Conservation (phyloP, 2,329 filamentous ascomycete species). For the Penicillium capsulatum region DNA sequence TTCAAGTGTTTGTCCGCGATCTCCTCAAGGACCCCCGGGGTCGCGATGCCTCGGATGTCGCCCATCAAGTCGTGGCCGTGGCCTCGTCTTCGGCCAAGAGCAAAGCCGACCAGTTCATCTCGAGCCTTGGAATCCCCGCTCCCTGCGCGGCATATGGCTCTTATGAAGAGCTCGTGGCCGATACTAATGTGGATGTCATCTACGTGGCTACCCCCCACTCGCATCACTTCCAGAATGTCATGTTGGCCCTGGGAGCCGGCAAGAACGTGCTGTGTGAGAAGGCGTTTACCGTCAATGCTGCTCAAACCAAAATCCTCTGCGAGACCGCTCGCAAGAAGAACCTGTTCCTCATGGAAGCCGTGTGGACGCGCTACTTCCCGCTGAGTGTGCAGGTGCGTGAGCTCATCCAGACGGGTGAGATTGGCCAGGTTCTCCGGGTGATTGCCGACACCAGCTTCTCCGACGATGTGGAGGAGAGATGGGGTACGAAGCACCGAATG, state of each 20-base stretch:
- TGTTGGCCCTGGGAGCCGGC: conserved; percentile 75
- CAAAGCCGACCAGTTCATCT: conserved; percentile 68
- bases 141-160: conserved; percentile 71
- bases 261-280: conserved; percentile 92
- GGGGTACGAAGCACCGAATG: conserved; percentile 66
- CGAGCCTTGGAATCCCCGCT: conserved; percentile 63
- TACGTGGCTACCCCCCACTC: conserved; percentile 89
- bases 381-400: conserved; percentile 65
- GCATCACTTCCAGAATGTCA: conserved; percentile 87
- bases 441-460: conserved; percentile 61
- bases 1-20: conserved; percentile 63
- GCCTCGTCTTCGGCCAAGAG: conserved; percentile 70
- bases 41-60: conserved; percentile 67
- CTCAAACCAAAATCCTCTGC: conserved; percentile 68
- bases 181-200: conserved; percentile 75
- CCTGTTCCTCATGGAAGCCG: conserved; percentile 77
- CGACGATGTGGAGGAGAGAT: conserved; percentile 57
- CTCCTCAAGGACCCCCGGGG: conserved; percentile 68
- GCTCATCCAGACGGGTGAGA: conserved; percentile 55
- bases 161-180: conserved; percentile 74
- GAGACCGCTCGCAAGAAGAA: conserved; percentile 68
- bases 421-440: conserved; percentile 57
- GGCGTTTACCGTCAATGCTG: conserved; percentile 77
- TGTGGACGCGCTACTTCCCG: conserved; percentile 88
- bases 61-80: conserved; percentile 72